Base-by-base conservation (phyloP, 495 filamentous ascomycete species). In the Penicillium ucsense region DNA sequence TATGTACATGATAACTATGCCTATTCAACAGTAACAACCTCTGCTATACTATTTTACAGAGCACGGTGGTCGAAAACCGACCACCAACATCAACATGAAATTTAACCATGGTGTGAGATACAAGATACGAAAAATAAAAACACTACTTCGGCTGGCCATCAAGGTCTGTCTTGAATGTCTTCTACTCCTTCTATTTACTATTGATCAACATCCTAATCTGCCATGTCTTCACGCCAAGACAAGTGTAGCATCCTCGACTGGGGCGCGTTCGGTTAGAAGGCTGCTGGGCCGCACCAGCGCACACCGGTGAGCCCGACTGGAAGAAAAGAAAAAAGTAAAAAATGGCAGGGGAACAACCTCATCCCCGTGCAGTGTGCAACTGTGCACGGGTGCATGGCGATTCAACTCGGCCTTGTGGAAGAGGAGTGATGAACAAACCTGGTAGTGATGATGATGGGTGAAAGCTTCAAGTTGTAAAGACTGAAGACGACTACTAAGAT, bases 251-350 rank as follows among this genome's bases (percentile, higher is more conserved):
- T 46, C 29, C 44, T 40, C 46, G 38, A 49, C 39, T 44, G 43
- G 20, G 43, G 47, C 43, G 43, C 47, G 35, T 44, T 54, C 51
- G 51, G 47, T 44, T 54, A 50, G 35, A 43, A 34, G 31, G 11
- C 38, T 28, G 20, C 38, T 45, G 41, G 41, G 33, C 41, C 41
- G 46, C 20, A 20, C 20, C 20, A 2, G 20, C 20, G 20, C 50
- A 53, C 50, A 44, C 8, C 28, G 39, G 32, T 8, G 20, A 37
- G 31, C 27, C 38, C 11, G 32, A 42, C 20, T 32, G 31, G 36
- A 36, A 27, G 12, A 33, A 38, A 48, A 36, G 31, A 34, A 31
- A 6, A 42, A 30, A 35, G 38, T 31, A 41, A 40, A 10, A 6
- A 29, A 2, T 36, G 39, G 38, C 31, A 29, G 34, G 46, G 29